Evolutionary conservation across 2,329 filamentous ascomycete species (phyloP).

Genomic region (Samsoniella hepiali): DNA sequence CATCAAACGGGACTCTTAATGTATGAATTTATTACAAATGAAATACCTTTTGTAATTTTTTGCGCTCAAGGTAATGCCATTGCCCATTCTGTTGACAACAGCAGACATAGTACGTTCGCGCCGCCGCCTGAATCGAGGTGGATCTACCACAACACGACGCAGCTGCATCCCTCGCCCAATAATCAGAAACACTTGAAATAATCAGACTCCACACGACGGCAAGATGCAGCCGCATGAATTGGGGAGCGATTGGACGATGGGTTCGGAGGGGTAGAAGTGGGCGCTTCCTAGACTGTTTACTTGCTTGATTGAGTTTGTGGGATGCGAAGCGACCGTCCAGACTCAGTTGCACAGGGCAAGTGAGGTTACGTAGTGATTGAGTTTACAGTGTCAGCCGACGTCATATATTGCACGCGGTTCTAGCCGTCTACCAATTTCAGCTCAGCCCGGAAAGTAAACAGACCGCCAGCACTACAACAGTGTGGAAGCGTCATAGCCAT

Average conservation of each 20-base stretch:
- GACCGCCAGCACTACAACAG: background rate
- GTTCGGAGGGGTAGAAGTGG: background rate
- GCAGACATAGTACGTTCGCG: background rate
- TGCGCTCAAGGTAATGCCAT: background rate
- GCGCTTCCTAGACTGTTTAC: slow-evolving; percentile 14
- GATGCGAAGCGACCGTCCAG: background rate
- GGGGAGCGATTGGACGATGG: slow-evolving; percentile 6
- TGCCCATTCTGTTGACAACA: background rate
- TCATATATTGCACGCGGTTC: background rate
- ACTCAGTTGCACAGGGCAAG: background rate
- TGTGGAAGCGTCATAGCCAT: background rate
- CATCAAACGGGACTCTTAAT: too few relatives aligned
- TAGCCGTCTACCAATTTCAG: background rate
- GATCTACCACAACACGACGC: background rate
- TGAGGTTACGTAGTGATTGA: background rate
- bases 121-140: slow-evolving; percentile 2
- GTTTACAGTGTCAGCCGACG: background rate
- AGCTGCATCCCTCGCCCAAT: slow-evolving; percentile 9
- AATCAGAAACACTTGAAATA: slow-evolving; percentile 17
- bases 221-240: slow-evolving; percentile 1
- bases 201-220: slow-evolving; percentile 11
- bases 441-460: background rate
- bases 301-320: background rate
- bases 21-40: background rate
- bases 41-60: background rate